Base-by-base conservation (phyloP, 805 yeast species). In the Myxozyma neotropica region DNA sequence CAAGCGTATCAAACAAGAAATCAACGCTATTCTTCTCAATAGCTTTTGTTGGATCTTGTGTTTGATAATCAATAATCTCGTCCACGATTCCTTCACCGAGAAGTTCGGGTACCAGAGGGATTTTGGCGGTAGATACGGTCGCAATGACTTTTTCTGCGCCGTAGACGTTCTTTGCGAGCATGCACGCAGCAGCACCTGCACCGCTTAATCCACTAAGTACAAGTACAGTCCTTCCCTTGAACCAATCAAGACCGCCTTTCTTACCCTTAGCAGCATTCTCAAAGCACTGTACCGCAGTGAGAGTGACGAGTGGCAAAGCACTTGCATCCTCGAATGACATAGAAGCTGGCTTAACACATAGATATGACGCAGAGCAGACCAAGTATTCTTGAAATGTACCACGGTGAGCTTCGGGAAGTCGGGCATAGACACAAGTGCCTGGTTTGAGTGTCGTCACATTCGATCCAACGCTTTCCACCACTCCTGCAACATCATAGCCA, bases 401-500 rank as follows among this genome's bases (percentile, higher is more conserved):
- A 24, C 57, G 53, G 12, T 35, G 23, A 13, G 4, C 2, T n/a
- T 31, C 49, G 3, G 63, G 58, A 3, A 56, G 40, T 12, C 61
- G 44, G 24, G 66, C 48, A 36, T 35, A 59, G 10, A 67, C 64
- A 36, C 57, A 54, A 24, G 64, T 67, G 12, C 69, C 69, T 24
- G 47, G 61, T 26, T 56, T 61, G 52, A 67, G 52, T 2, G 23
- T 36, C 6, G 58, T 57, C 33, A 59, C 67, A 15, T 35, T 56
- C 19, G 58, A 19, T 2, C 70, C 70, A 19, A 67, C 65, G 15
- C 44, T 56, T 29, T 56, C 64, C 15, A 67, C 58, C 13, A 59
- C 59, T 4, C 70, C 70, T 4, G 68, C 45, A 5, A 61, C 53
- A 29, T 67, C 70, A 42, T 49, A 65, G 10, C 70, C 70, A 19